phyloP scores from a whole-genome alignment of 495 filamentous ascomycete species.

The Penicillium arizonense region DNA sequence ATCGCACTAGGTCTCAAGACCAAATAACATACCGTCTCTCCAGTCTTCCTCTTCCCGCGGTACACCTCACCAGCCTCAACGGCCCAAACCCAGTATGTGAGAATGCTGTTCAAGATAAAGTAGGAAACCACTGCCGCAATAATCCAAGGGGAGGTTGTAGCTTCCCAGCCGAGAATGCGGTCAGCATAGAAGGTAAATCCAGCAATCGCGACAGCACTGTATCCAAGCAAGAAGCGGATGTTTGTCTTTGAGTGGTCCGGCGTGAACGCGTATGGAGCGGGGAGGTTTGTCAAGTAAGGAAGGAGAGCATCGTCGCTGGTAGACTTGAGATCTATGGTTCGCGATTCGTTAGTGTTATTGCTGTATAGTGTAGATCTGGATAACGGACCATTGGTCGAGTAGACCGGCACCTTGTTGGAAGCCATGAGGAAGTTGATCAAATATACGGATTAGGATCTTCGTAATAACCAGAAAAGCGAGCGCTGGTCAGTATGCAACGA shows the following conservation, averaged over 20 bases:
- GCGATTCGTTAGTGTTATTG: conserved; percentile 7
- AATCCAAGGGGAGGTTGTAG: conserved; percentile 71
- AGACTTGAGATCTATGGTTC: conserved; percentile 80
- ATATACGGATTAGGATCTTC: background rate
- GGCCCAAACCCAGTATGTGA: conserved; percentile 84
- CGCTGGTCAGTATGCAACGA: conserved; percentile 4
- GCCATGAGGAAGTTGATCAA: conserved; percentile 11
- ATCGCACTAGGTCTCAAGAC: background rate
- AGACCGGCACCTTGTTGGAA: conserved; percentile 44
- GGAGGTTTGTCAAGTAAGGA: conserved; percentile 83
- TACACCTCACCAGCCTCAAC: conserved; percentile 84
- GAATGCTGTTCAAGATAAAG: conserved; percentile 70
- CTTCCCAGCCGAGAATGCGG: conserved; percentile 85
- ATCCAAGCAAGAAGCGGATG: conserved; percentile 79
- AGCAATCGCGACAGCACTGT: conserved; percentile 74
- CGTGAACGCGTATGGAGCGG: conserved; percentile 59
- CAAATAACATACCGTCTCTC: conserved; percentile 47
- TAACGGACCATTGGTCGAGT: conserved; percentile 46
- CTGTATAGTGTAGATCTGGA: conserved; percentile 19
- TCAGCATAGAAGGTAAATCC: conserved; percentile 85
- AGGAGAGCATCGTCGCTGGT: conserved; percentile 90
- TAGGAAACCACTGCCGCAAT: conserved; percentile 73
- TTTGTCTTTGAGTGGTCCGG: conserved; percentile 80
- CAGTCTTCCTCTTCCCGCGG: conserved; percentile 59
- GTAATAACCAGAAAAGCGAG: background rate